These are phyloP conservation scores for Angophora floribunda DNA, from an alignment of 345 rosid species.

Conservation along the genomic window DNA sequence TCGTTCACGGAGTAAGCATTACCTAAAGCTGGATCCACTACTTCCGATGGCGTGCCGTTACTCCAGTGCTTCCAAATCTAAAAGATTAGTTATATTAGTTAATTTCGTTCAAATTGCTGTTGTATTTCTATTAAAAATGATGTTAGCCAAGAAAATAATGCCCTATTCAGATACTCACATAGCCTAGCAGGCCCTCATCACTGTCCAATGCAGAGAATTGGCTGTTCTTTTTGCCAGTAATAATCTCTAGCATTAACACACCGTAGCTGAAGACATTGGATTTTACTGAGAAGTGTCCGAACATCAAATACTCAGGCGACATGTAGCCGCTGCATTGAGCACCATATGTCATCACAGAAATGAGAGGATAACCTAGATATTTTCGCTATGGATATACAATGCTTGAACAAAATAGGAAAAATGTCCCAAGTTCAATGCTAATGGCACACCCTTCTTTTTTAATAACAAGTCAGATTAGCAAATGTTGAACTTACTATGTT, in stretches of 20 bases:
- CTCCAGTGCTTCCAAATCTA: slow-evolving; percentile 26
- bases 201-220: neutral
- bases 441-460: neutral
- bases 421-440: neutral
- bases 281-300: slow-evolving; percentile 8
- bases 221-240: slow-evolving; percentile 10
- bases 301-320: slow-evolving; percentile 16
- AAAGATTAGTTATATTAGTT: neutral
- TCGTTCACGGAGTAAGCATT: neutral
- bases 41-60: neutral
- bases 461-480: neutral
- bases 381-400: neutral
- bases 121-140: neutral
- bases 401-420: neutral
- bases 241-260: slow-evolving; percentile 11
- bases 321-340: slow-evolving; percentile 12
- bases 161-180: neutral
- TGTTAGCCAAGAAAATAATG: neutral
- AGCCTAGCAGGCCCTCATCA: slow-evolving; percentile 1
- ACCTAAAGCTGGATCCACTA: slow-evolving; percentile 6
- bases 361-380: neutral
- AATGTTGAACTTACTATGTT: slow-evolving; percentile 37
- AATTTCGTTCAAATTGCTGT: neutral
- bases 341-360: neutral
- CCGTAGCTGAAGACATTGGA: slow-evolving; percentile 18